Percentiles rank a stretch among this genome's conserved stretches.
Evolutionary conservation across 176 grass and related monocot genomes (phyloP).

Genomic region (Carex littledalei): DNA sequence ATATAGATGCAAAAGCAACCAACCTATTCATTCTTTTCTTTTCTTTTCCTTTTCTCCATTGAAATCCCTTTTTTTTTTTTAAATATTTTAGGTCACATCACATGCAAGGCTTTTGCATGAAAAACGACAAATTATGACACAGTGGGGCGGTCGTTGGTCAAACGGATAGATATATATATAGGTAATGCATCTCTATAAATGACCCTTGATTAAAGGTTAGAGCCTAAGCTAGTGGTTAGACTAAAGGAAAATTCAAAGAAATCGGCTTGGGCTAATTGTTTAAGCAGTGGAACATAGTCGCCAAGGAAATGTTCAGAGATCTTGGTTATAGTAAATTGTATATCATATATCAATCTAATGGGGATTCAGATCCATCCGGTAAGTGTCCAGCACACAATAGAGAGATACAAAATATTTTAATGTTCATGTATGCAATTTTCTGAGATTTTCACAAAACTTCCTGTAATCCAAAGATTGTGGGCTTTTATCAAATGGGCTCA

Average conservation of each 20-base stretch:
- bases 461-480: no score
- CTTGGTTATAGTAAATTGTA: no score
- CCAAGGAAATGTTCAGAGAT: no score
- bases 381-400: no score
- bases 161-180: not conserved
- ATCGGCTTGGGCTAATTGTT: not conserved
- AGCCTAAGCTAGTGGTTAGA: not conserved
- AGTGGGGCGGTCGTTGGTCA: not conserved
- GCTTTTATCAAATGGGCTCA: no score
- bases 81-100: not conserved
- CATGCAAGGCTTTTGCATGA: constrained; percentile 1
- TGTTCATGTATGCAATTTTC: no score
- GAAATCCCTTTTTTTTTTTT: not conserved
- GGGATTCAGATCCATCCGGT: no score
- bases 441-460: no score
- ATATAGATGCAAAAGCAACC: not conserved
- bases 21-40: not conserved
- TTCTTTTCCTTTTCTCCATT: not conserved
- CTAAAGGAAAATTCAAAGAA: not conserved
- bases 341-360: no score
- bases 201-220: not conserved
- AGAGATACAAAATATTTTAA: no score
- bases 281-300: not conserved
- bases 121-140: not conserved
- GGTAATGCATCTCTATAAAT: not conserved